Base-by-base conservation (phyloP, 768 basidiomycete species). In the Mycena leptocephala region DNA sequence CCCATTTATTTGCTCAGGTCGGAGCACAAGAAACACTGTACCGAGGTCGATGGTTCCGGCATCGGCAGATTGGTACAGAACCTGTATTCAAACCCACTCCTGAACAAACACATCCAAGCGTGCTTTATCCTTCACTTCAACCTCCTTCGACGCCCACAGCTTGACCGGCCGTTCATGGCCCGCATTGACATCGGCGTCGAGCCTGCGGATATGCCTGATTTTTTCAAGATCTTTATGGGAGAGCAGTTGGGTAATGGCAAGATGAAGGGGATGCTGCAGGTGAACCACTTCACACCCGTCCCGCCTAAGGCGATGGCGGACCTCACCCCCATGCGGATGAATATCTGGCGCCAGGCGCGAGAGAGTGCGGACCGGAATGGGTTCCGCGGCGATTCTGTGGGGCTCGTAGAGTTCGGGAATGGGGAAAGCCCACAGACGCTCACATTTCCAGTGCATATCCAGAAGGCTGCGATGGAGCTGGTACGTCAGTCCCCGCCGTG, bases 201-300 rank as follows among this genome's bases (percentile, higher is more conserved):
- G n/a, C n/a, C n/a, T n/a, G n/a, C 65, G 16, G 46, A 74, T 5
- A 41, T 61, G 9, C 8, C 32, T 13, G 35, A 67, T 5, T 74
- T 61, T 35, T 22, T 67, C 48, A n/a, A 39, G 20, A 53, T 74
- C 14, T 68, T 67, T 53, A 35, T 51, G 2, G 48, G 58, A 0
- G 28, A 74, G 35, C 43, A 20, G 9, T 14, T 59, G 4, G 3
- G 1, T 8, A n/a, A n/a, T 20, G 33, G 11, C 22, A 46, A 48
- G 33, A 3, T 51, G 2, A n/a, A 2, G 26, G 72, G 72, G 13
- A 74, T 74, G 72, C n/a, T 74, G 24, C 72, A 74, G n/a, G 46
- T 68, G 10, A 74, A 51, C 56, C 18, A 30, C 8, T 67, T 74
- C 33, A 67, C 56, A 35, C 65, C 65, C 13, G 0, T 67, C 13